Evolutionary conservation across 768 basidiomycete genomes (phyloP).

Genomic region (Tricholoma furcatifolium): DNA sequence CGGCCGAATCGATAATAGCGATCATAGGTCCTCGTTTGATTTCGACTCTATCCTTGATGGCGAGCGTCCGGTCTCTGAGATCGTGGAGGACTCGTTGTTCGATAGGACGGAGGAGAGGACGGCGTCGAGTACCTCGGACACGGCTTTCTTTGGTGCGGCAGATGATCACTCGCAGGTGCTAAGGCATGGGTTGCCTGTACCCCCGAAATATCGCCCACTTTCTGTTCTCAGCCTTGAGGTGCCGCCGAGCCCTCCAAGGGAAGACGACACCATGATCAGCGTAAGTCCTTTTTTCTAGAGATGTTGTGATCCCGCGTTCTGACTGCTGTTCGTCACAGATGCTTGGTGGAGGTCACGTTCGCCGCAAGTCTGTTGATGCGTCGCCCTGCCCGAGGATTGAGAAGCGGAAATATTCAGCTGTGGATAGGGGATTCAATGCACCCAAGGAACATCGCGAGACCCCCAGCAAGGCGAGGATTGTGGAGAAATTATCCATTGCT

Average conservation of each 20-base stretch:
- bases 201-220: constrained; percentile 58
- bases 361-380: constrained; percentile 65
- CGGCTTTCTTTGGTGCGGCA: constrained; percentile 65
- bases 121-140: constrained; percentile 53
- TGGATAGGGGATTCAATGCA: constrained; percentile 29
- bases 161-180: constrained; percentile 36
- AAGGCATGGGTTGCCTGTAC: constrained; percentile 37
- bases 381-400: constrained; percentile 70
- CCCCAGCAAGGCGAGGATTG: constrained; percentile 46
- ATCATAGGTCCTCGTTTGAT: constrained; percentile 48
- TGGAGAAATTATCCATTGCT: constrained; percentile 66
- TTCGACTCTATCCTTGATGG: constrained; percentile 69
- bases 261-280: constrained; percentile 82
- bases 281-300: constrained; percentile 37
- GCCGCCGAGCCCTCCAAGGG: constrained; percentile 50
- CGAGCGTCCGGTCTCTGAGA: constrained; percentile 37
- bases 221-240: constrained; percentile 58
- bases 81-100: constrained; percentile 36
- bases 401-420: constrained; percentile 54
- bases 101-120: constrained; percentile 57
- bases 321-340: constrained; percentile 51
- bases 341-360: constrained; percentile 76
- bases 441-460: constrained; percentile 32
- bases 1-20: constrained; percentile 9
- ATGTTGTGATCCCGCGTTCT: neutral